Evolutionary conservation across 768 basidiomycete genomes (phyloP).

Genomic region (Serpula lacrymans): DNA sequence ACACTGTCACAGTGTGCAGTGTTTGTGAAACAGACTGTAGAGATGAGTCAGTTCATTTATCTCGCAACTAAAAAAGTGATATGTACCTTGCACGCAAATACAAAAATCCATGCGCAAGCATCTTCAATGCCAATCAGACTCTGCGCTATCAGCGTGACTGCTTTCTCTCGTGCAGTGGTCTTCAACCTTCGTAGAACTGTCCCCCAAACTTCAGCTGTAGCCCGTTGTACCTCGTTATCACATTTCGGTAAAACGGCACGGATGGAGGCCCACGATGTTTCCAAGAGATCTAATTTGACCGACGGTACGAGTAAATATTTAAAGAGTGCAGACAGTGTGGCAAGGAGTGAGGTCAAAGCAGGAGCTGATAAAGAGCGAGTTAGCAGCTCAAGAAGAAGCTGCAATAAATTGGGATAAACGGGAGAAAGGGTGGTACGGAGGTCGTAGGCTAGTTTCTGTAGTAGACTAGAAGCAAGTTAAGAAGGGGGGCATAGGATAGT

Average conservation of each 20-base stretch:
- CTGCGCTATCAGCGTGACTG: constrained; percentile 52
- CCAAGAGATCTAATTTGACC: constrained; percentile 46
- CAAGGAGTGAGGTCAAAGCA: constrained; percentile 59
- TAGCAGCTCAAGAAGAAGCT: constrained; percentile 54
- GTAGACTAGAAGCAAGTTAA: constrained; percentile 43
- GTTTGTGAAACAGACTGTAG: constrained; percentile 76
- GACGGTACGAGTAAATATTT: constrained; percentile 70
- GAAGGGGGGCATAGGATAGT: constrained; percentile 3
- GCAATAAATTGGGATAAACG: constrained; percentile 52
- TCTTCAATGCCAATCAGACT: constrained; percentile 53
- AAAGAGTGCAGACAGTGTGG: constrained; percentile 67
- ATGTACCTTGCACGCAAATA: constrained; percentile 76
- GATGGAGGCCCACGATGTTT: constrained; percentile 59
- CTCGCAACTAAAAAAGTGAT: not conserved
- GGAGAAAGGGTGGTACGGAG: constrained; percentile 74
- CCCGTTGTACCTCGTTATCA: constrained; percentile 67
- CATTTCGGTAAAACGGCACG: constrained; percentile 52
- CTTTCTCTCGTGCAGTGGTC: constrained; percentile 49
- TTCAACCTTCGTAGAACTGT: constrained; percentile 72
- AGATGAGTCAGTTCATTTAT: constrained; percentile 1
- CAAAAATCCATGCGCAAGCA: constrained; percentile 68
- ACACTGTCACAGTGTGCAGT: constrained; percentile 70
- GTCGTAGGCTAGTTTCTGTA: constrained; percentile 78
- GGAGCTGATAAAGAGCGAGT: constrained; percentile 55
- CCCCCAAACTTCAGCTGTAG: constrained; percentile 87